Percentiles rank a stretch among this genome's conserved stretches.
Conservation (phyloP, 331 rosid genomes). For the Telfairia occidentalis region DNA sequence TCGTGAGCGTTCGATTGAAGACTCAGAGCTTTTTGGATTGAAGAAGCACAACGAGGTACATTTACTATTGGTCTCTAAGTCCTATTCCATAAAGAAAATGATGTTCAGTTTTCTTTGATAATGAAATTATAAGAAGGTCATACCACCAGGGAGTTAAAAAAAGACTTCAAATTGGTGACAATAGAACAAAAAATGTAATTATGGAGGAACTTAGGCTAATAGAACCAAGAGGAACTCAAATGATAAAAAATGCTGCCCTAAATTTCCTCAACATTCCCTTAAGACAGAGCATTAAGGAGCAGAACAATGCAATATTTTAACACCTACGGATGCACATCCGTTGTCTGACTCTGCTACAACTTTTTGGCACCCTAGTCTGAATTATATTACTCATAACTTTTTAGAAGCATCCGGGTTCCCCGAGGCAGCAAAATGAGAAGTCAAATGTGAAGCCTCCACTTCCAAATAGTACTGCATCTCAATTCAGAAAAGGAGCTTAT, state of each 20-base stretch:
- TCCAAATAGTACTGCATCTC: conserved; percentile 45
- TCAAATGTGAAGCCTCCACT: conserved; percentile 73
- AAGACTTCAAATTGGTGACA: neutral
- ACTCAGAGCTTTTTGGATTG: conserved; percentile 78
- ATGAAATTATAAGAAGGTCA: neutral
- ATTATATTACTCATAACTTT: conserved; percentile 13
- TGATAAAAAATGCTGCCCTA: neutral
- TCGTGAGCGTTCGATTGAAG: conserved; percentile 90
- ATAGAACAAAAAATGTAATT: neutral
- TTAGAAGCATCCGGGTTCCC: conserved; percentile 73
- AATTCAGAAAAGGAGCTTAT: conserved; percentile 80
- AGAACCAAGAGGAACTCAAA: neutral
- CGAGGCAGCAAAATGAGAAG: conserved; percentile 57
- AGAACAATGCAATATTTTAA: neutral
- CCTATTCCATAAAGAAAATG: neutral
- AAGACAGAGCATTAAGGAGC: neutral
- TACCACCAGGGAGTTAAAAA: neutral
- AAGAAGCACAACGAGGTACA: conserved; percentile 76
- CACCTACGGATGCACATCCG: neutral
- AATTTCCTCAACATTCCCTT: neutral
- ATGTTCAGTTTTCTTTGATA: neutral
- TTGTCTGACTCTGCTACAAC: neutral
- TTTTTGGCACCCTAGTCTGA: neutral
- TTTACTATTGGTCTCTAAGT: conserved; percentile 9
- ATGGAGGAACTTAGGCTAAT: neutral